A percentile compares a stretch with the other conserved stretches of the same genome.
Conservation (phyloP, 495 filamentous ascomycete genomes). For the Podospora anserina region DNA sequence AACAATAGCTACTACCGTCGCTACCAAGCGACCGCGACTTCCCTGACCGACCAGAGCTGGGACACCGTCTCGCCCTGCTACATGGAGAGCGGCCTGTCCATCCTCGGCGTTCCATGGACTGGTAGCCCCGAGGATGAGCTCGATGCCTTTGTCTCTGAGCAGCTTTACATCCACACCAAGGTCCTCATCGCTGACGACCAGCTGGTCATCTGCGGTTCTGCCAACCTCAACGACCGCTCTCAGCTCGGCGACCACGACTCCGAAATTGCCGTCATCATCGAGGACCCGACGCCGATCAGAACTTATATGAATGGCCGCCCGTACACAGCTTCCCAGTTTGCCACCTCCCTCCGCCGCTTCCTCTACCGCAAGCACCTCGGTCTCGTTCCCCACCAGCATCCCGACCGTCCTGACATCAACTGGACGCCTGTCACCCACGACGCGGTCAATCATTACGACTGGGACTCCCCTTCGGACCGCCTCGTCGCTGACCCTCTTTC, state of each 20-base stretch:
- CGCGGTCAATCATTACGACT: slow-evolving; percentile 73
- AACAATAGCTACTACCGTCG: slow-evolving; percentile 45
- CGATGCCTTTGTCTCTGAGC: slow-evolving; percentile 84
- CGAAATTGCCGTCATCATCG: slow-evolving; percentile 38
- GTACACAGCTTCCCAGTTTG: slow-evolving; percentile 75
- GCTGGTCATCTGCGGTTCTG: slow-evolving; percentile 84
- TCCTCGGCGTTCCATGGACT: slow-evolving; percentile 77
- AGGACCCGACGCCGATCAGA: slow-evolving; percentile 65
- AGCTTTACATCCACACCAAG: slow-evolving; percentile 93
- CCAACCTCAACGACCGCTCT: slow-evolving; percentile 92
- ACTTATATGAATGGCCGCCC: slow-evolving; percentile 68
- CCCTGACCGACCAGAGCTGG: slow-evolving; percentile 55
- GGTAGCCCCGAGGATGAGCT: slow-evolving; percentile 71
- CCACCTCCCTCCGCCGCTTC: slow-evolving; percentile 75
- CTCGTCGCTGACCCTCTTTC: slow-evolving; percentile 73
- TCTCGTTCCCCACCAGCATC: slow-evolving; percentile 68
- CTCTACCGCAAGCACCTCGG: slow-evolving; percentile 92
- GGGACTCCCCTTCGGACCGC: slow-evolving; percentile 67
- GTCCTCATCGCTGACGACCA: slow-evolving; percentile 90
- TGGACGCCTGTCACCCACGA: slow-evolving; percentile 67
- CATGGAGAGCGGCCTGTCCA: slow-evolving; percentile 76
- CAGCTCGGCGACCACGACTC: slow-evolving; percentile 84
- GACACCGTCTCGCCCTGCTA: slow-evolving; percentile 78
- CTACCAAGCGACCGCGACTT: slow-evolving; percentile 66
- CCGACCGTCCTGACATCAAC: slow-evolving; percentile 60